Base-by-base conservation (phyloP, 306 rosid genomes). In the Cucurbita ficifolia region DNA sequence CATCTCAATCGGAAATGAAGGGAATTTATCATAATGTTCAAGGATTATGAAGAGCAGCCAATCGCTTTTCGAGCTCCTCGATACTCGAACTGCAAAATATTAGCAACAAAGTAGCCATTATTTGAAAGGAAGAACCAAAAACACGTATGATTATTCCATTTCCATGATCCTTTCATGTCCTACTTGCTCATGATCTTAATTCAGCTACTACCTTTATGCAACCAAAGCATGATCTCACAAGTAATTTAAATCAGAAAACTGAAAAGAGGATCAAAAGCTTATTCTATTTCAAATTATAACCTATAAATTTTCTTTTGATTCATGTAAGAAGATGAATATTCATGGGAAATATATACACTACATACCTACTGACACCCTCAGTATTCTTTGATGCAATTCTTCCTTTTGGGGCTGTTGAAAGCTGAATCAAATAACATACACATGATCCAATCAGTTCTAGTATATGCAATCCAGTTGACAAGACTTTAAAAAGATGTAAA, bases 331-430 rank as follows among this genome's bases (percentile, higher is more conserved):
- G 53, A 19, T 42, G 36, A 19, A 45, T 18, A 24, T 65, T 65
- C n/a, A 62, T 57, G 43, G 60, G 19, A 50, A 22, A 53, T 39
- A 2, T 29, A 29, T 29, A 29, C 33, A 52, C 38, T 54, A 51
- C 45, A 22, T 86, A 95, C 99, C 97, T 95, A 88, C 91, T 24
- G 35, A 74, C 96, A 73, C 81, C 86, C 86, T 77, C 96, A 19
- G 97, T 65, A 72, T 76, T 91, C 87, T 84, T 95, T 52, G 86
- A 55, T 13, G 79, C 87, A 60, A 91, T 83, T 86, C 87, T 89
- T 81, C 97, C 99, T 83, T 89, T 95, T 16, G 99, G 99, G 82
- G 96, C 99, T 33, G 89, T 82, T 80, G 99, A 91, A 73, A 95
- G 79, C 99, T 95, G 88, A 68, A 75, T 69, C 56, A 51, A 72